These are phyloP conservation scores for Fusarium kyushuense DNA, from an alignment of 2,329 filamentous ascomycete genomes.

Conservation along the genomic window DNA sequence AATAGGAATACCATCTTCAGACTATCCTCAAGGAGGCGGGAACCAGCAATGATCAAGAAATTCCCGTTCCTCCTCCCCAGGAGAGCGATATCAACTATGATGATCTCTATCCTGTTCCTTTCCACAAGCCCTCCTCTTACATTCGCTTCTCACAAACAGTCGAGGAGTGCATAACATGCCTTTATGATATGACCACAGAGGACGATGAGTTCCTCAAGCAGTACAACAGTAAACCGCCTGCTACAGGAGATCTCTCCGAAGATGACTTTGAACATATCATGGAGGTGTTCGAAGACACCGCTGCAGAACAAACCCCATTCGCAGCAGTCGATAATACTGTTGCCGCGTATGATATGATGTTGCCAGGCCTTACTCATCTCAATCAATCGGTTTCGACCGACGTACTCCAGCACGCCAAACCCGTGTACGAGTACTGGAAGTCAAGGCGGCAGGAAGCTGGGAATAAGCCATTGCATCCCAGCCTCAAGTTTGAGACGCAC, in stretches of 20 bases:
- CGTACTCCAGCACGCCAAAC: conserved; percentile 72
- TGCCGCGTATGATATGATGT: conserved; percentile 81
- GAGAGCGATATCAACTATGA: conserved; percentile 84
- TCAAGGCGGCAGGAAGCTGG: conserved; percentile 72
- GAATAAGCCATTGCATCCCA: conserved; percentile 80
- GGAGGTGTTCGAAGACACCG: conserved; percentile 93
- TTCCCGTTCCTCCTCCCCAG: conserved; percentile 73
- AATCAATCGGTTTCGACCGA: conserved; percentile 55
- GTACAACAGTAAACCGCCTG: conserved; percentile 81
- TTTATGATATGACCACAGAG: conserved; percentile 94
- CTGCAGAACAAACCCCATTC: conserved; percentile 85
- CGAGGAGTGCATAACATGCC: conserved; percentile 89
- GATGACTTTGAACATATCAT: conserved; percentile 95
- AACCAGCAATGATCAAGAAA: conserved; percentile 69
- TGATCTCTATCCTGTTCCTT: conserved; percentile 82
- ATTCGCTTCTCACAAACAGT: conserved; percentile 98
- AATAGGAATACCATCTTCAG: conserved; percentile 94
- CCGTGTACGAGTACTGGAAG: conserved; percentile 93
- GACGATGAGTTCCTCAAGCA: conserved; percentile 87
- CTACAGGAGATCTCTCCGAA: conserved; percentile 78
- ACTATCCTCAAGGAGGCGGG: conserved; percentile 74
- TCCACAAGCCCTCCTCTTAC: conserved; percentile 89
- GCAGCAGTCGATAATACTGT: conserved; percentile 90
- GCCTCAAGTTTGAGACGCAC: conserved; percentile 92
- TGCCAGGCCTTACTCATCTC: conserved; percentile 71